Conservation (phyloP, 2,329 filamentous ascomycete species). For the Metarhizium anisopliae region DNA sequence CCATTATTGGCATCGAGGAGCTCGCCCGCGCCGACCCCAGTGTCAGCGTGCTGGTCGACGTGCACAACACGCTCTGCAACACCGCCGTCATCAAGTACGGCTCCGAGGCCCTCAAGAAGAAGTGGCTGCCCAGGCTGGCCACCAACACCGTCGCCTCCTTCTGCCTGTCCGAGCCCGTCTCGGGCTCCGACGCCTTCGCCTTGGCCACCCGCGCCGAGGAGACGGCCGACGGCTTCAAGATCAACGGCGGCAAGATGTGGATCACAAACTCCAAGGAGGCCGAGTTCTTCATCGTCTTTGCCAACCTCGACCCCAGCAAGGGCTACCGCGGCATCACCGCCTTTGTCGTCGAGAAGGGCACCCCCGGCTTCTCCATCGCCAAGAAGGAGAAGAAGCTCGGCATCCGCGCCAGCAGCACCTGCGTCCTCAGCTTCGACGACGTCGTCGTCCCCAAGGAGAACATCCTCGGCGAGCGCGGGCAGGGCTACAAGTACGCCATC, state of each 20-base stretch:
- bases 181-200: slow-evolving; percentile 92
- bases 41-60: slow-evolving; percentile 90
- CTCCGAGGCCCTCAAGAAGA: slow-evolving; percentile 66
- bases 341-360: slow-evolving; percentile 87
- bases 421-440: slow-evolving; percentile 95
- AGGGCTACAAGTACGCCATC: slow-evolving; percentile 98
- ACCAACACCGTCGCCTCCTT: slow-evolving; percentile 88
- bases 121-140: slow-evolving; percentile 81
- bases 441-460: slow-evolving; percentile 84
- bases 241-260: slow-evolving; percentile 98
- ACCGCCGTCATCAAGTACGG: slow-evolving; percentile 84
- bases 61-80: slow-evolving; percentile 97
- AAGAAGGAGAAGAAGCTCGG: slow-evolving; percentile 99
- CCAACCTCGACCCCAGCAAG: slow-evolving; percentile 84
- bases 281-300: slow-evolving; percentile 94
- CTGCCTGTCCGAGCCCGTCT: slow-evolving; percentile 85
- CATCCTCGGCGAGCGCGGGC: slow-evolving; percentile 76
- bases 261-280: slow-evolving; percentile 97
- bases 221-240: slow-evolving; percentile 73
- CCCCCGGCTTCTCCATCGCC: slow-evolving; percentile 82
- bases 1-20: slow-evolving; percentile 96
- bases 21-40: slow-evolving; percentile 88
- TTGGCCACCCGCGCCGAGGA: slow-evolving; percentile 83
- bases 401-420: slow-evolving; percentile 91
- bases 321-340: slow-evolving; percentile 97